Base-by-base conservation (phyloP, 2,329 filamentous ascomycete genomes). In the Geosmithia morbida region DNA sequence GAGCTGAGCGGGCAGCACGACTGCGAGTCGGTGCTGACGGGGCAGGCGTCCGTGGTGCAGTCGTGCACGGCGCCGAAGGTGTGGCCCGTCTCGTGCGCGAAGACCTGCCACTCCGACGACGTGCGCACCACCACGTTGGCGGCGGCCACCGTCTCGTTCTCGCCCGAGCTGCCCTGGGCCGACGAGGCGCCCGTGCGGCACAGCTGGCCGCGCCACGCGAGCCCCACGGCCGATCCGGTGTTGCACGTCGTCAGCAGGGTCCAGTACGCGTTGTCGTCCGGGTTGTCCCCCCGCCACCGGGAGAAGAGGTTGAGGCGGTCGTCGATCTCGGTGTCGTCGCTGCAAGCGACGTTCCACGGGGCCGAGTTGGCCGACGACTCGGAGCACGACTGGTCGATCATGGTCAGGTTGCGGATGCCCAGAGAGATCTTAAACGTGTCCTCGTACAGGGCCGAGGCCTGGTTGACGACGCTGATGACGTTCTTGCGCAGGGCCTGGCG, bases 31-130 rank as follows among this genome's bases (percentile, higher is more conserved):
- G 62, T 62, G 39, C 77, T 76, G 18, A 76, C 71, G 50, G 86
- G 73, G 60, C 90, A 97, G 2, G 83, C 75, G n/a, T 64, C 51
- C 0, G 69, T 60, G 2, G 79, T 84, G 64, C 92, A 98, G 64
- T 98, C 92, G 64, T 98, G 92, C 10, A 96, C 87, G 5, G 90
- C 92, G 43, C 90, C 90, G 62, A 95, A 97, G 0, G 88, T 97
- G 62, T 97, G 90, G 1, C 89, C 90, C 2, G 83, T 82, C 64
- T 97, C 90, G 61, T 97, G 90, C 29, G 90, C 90, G 64, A 97
- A 87, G 49, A 97, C 85, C 61, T 96, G 88, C 90, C 90, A 97
- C 60, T 95, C 89, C 2, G 79, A 83, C 19, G 77, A 73, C 0
- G 87, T 94, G 52, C 79, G 79, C 22, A 92, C 81, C 19, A 98